Evolutionary conservation across 2,329 filamentous ascomycete genomes (phyloP).

Genomic region (Zopfia rhizophila): DNA sequence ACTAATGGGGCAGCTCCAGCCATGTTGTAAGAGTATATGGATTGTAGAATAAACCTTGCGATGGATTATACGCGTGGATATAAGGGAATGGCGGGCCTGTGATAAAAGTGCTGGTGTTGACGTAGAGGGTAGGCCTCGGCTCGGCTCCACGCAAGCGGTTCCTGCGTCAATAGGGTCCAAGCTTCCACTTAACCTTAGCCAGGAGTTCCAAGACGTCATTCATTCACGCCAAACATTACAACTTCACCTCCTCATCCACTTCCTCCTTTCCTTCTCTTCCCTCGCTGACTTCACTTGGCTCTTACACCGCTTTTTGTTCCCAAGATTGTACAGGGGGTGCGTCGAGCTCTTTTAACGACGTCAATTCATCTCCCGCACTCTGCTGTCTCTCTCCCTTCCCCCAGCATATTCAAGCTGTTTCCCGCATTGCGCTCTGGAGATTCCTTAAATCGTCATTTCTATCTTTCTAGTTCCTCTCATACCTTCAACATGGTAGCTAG

Average conservation of each 20-base stretch:
- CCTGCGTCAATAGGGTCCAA: slow-evolving; percentile 39
- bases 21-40: slow-evolving; percentile 29
- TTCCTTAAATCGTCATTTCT: slow-evolving; percentile 8
- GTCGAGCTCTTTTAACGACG: not conserved
- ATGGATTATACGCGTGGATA: not conserved
- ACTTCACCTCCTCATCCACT: slow-evolving; percentile 10
- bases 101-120: slow-evolving; percentile 20
- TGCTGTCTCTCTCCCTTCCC: not conserved
- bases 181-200: no score
- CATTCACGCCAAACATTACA: slow-evolving; percentile 19
- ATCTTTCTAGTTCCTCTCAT: slow-evolving; percentile 1
- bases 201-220: slow-evolving; percentile 51
- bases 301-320: no score
- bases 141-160: slow-evolving; percentile 29
- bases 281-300: slow-evolving; percentile 7
- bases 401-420: slow-evolving; percentile 3
- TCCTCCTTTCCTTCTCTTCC: slow-evolving; percentile 13
- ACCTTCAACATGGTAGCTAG: slow-evolving; percentile 38
- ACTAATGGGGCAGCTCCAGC: slow-evolving; percentile 66
- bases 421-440: slow-evolving; percentile 1
- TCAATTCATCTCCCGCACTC: not conserved
- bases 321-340: no score
- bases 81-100: slow-evolving; percentile 5
- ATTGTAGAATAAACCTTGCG: not conserved
- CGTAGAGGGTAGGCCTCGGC: slow-evolving; percentile 29